Percentiles rank a stretch among this genome's conserved stretches.
Evolutionary conservation across 2,329 filamentous ascomycete species (phyloP).

Genomic region (Aureobasidium sp.): DNA sequence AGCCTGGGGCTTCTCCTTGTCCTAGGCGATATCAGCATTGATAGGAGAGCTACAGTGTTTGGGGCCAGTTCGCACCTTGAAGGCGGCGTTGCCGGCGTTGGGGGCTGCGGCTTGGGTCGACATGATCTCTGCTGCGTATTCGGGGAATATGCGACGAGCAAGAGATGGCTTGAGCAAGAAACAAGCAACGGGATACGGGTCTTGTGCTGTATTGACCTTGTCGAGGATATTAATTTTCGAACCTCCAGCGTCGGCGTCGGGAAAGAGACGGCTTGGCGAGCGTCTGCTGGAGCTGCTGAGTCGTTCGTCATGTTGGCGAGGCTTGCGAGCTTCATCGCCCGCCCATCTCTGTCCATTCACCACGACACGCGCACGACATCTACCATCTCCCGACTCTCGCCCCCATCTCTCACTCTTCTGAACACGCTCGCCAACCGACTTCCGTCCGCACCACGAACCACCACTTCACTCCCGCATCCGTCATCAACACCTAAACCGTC

Average conservation of each 20-base stretch:
- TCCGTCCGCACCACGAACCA: background rate
- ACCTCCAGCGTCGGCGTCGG: constrained; percentile 2
- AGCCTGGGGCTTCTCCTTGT: constrained; percentile 97
- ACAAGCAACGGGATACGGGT: background rate
- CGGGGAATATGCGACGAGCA: background rate
- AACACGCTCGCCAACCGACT: background rate
- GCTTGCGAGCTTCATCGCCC: background rate
- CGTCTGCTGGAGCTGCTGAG: background rate
- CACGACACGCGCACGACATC: background rate
- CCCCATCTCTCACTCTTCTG: background rate
- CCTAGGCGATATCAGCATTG: constrained; percentile 32
- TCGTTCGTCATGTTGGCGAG: constrained; percentile 4
- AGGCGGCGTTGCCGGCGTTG: constrained; percentile 53
- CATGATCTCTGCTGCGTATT: constrained; percentile 19
- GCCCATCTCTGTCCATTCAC: background rate
- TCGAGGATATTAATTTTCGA: constrained; percentile 6
- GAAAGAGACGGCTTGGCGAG: background rate
- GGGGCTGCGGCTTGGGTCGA: constrained; percentile 35
- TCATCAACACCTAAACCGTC: constrained; percentile 19
- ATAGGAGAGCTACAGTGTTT: background rate
- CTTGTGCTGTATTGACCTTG: background rate
- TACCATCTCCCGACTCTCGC: background rate
- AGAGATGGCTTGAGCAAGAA: background rate
- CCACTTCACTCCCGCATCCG: constrained; percentile 7
- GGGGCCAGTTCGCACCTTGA: constrained; percentile 45